Base-by-base conservation (phyloP, 345 rosid species). In the Euphorbia pulcherrima region DNA sequence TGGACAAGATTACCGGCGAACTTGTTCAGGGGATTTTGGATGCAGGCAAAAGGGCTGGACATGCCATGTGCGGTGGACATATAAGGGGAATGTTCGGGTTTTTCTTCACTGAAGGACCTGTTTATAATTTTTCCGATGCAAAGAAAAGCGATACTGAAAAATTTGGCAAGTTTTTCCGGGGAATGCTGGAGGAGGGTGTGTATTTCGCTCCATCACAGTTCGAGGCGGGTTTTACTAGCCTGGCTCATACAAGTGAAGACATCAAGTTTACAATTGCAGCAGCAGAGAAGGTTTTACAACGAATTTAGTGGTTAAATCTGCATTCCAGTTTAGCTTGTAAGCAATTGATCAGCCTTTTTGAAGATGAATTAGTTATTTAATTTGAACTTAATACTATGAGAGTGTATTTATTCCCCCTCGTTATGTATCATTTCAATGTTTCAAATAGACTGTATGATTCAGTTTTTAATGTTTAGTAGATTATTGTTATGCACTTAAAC, bases 151-250 rank as follows among this genome's bases (percentile, higher is more conserved):
- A 94, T 30, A 60, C 86, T 0, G 83, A 83, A 41, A 94, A 94
- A 77, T 94, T 94, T 64, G 99, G 82, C 21, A 83, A 72, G 79
- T 87, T 94, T 62, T 83, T 69, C 62, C 73, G 82, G 51, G 97
- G 95, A 66, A 92, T 94, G 97, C 81, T 92, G 76, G 82, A 83
- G 79, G 96, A 94, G 83, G 99, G 97, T 41, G 92, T 90, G n/a
- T 94, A 90, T 79, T 84, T 94, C 20, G 99, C 97, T 53, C 96
- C 99, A 20, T 94, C 99, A 59, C 97, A 90, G 72, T 95, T 84
- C n/a, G 97, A 95, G 78, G 97, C 97, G 2, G 99, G 97, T 52
- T 92, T 95, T 75, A 92, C 97, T 1, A 85, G 99, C 77, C 77
- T 92, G 87, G 96, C 97, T 12, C 99, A 92, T 82, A 67, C 90